Conservation (phyloP, 805 yeast species). For the Helenozyma baotianmanensis region DNA sequence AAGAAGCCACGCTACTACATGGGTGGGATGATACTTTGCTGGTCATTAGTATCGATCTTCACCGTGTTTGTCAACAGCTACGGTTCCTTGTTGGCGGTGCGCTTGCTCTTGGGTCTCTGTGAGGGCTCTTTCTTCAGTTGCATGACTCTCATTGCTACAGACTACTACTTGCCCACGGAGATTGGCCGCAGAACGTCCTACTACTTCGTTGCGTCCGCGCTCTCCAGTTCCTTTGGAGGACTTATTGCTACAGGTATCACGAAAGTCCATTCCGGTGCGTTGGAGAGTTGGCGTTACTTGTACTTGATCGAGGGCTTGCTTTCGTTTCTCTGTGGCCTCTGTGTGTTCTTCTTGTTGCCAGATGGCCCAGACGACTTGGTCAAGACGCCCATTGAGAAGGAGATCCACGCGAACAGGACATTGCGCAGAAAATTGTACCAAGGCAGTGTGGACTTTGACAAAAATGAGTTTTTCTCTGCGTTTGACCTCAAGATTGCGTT, state of each 20-base stretch:
- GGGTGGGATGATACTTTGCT: constrained; percentile 1
- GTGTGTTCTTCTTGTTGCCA: constrained; percentile 31
- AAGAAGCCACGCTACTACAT: constrained; percentile 8
- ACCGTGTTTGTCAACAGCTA: constrained; percentile 23
- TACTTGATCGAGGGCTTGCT: constrained; percentile 1
- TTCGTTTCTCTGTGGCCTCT: not conserved
- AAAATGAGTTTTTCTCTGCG: constrained; percentile 28
- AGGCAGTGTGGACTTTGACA: constrained; percentile 27
- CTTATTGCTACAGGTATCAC: constrained; percentile 1
- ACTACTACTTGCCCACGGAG: not conserved
- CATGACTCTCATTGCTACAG: constrained; percentile 1
- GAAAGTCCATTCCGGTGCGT: not conserved
- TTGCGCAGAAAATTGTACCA: constrained; percentile 29
- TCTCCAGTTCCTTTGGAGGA: constrained; percentile 1
- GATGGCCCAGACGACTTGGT: constrained; percentile 38
- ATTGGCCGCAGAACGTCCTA: constrained; percentile 1
- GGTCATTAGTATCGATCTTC: constrained; percentile 1
- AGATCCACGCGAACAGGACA: constrained; percentile 30
- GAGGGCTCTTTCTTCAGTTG: constrained; percentile 17
- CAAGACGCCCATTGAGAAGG: constrained; percentile 33
- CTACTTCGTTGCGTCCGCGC: constrained; percentile 1
- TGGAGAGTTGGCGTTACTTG: constrained; percentile 1
- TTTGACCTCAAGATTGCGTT: constrained; percentile 35
- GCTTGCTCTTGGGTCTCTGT: constrained; percentile 49
- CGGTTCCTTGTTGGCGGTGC: constrained; percentile 49